Conservation (phyloP, 768 basidiomycete species). For the Macrolepiota dolichaula region DNA sequence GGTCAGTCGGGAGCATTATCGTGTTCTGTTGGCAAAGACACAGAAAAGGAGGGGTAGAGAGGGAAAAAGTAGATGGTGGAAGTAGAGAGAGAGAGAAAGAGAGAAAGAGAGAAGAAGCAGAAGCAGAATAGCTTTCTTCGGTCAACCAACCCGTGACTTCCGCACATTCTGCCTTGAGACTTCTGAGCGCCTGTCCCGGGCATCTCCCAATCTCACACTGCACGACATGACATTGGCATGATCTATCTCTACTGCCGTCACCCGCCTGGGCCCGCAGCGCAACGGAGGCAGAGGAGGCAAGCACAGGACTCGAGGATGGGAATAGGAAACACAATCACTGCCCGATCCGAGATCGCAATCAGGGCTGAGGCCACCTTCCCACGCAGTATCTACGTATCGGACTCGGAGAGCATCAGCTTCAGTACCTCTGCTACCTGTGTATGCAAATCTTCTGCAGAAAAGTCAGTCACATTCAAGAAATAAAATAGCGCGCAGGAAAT, state of each 20-base stretch:
- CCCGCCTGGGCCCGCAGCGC: not conserved
- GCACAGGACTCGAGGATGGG: conserved; percentile 3
- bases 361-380: not conserved
- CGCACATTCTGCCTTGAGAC: conserved; percentile 6
- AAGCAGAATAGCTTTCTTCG: not conserved
- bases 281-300: not conserved
- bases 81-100: not conserved
- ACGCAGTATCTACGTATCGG: conserved; percentile 27
- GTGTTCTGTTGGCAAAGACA: not conserved
- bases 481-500: not conserved
- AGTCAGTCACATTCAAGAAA: no score
- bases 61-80: not conserved
- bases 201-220: not conserved
- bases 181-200: conserved; percentile 8
- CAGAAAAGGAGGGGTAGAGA: not conserved
- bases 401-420: conserved; percentile 52
- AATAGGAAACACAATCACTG: conserved; percentile 7
- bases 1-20: conserved; percentile 9
- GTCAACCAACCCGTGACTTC: conserved; percentile 15
- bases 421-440: conserved; percentile 57
- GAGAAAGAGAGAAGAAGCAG: conserved; percentile 4
- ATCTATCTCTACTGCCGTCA: not conserved
- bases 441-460: conserved; percentile 54
- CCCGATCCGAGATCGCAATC: conserved; percentile 8
- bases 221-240: no score